Conservation (phyloP, 179 eudicot species). For the Sideroxylon spinosum region DNA sequence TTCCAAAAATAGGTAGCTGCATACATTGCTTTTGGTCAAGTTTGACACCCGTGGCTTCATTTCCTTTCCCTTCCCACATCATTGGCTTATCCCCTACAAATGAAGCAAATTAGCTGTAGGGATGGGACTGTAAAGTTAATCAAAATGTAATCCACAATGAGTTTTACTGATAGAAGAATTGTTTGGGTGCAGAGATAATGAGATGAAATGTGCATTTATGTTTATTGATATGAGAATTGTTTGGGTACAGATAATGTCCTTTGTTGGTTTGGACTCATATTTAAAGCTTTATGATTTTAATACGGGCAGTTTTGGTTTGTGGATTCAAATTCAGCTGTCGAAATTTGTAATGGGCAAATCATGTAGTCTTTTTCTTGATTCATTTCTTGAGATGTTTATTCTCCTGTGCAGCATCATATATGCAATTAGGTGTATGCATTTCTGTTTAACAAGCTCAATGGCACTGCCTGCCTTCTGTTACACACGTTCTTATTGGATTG, state of each 20-base stretch:
- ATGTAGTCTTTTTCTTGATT: not conserved
- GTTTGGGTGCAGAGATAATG: not conserved
- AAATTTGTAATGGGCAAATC: not conserved
- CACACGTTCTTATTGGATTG: too few relatives aligned
- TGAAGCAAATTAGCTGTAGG: not conserved
- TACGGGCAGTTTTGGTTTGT: not conserved
- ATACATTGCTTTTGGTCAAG: not conserved
- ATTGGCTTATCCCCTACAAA: not conserved
- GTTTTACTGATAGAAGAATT: not conserved
- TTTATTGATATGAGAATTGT: not conserved
- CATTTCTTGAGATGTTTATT: too few relatives aligned
- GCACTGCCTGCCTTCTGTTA: too few relatives aligned
- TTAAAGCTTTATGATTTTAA: not conserved
- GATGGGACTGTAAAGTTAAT: not conserved
- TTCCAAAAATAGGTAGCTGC: slow-evolving; percentile 18
- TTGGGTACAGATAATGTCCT: not conserved
- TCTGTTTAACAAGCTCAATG: not conserved
- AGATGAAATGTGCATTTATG: not conserved
- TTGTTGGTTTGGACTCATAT: not conserved
- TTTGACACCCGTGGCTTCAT: not conserved
- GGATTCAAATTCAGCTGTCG: not conserved
- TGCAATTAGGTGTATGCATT: too few relatives aligned
- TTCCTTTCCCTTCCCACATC: not conserved
- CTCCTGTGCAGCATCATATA: too few relatives aligned
- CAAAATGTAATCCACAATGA: not conserved